Conservation (phyloP, 2,329 filamentous ascomycete species). For the Aureobasidium sp. region DNA sequence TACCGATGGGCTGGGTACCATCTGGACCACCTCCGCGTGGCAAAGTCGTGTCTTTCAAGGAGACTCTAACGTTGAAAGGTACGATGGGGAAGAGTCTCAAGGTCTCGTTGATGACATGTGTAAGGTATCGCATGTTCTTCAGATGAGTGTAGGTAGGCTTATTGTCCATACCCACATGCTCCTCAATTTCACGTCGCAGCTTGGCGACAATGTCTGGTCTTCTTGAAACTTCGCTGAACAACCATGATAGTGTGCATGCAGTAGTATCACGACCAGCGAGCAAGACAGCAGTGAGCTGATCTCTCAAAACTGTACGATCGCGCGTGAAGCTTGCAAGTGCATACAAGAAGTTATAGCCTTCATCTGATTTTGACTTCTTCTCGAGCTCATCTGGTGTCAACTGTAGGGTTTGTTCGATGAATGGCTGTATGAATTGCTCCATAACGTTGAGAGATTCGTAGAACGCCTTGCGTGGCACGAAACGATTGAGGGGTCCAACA, state of each 20-base stretch:
- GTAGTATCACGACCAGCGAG: slow-evolving; percentile 86
- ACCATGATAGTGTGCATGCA: slow-evolving; percentile 71
- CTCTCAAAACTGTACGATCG: slow-evolving; percentile 60
- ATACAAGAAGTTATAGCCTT: slow-evolving; percentile 77
- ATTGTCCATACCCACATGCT: slow-evolving; percentile 55
- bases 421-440: slow-evolving; percentile 68
- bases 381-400: slow-evolving; percentile 66
- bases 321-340: slow-evolving; percentile 75
- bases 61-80: slow-evolving; percentile 43
- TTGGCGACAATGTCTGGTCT: slow-evolving; percentile 60
- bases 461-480: slow-evolving; percentile 61
- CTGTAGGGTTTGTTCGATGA: slow-evolving; percentile 65
- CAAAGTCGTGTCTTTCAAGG: slow-evolving; percentile 42
- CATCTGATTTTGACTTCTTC: slow-evolving; percentile 62
- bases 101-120: slow-evolving; percentile 37
- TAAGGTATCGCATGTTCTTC: slow-evolving; percentile 79
- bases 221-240: slow-evolving; percentile 71
- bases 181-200: slow-evolving; percentile 65
- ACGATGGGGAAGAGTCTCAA: slow-evolving; percentile 44
- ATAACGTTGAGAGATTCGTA: slow-evolving; percentile 58
- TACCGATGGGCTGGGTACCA: slow-evolving; percentile 38
- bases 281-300: slow-evolving; percentile 76
- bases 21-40: slow-evolving; percentile 43
- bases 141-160: slow-evolving; percentile 67
- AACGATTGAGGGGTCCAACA: slow-evolving; percentile 53